Evolutionary conservation across 2,329 filamentous ascomycete species (phyloP).

Genomic region (Fusarium domesticum): DNA sequence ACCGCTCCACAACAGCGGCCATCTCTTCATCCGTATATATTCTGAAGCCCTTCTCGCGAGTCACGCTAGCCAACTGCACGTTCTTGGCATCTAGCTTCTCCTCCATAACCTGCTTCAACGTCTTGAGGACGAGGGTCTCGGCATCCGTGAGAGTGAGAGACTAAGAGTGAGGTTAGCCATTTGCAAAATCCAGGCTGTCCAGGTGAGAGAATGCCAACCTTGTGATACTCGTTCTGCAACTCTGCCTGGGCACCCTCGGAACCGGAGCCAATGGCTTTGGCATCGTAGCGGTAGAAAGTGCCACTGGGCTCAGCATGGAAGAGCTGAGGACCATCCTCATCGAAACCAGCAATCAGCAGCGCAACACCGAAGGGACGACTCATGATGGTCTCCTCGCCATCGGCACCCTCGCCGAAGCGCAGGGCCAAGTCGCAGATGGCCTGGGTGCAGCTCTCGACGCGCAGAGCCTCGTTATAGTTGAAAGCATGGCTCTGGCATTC

Average conservation of each 20-base stretch:
- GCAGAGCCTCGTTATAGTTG: constrained; percentile 93
- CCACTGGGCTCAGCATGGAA: constrained; percentile 98
- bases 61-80: constrained; percentile 95
- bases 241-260: constrained; percentile 97
- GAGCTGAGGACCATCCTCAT: constrained; percentile 94
- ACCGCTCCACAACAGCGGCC: constrained; percentile 83
- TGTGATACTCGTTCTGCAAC: constrained; percentile 98
- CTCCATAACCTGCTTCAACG: constrained; percentile 99
- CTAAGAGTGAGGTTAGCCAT: constrained; percentile 35
- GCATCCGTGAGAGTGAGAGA: constrained; percentile 90
- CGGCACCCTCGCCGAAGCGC: constrained; percentile 94
- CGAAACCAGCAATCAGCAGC: constrained; percentile 91
- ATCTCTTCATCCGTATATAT: constrained; percentile 99
- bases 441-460: constrained; percentile 97
- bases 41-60: constrained; percentile 95
- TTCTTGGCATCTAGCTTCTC: constrained; percentile 99
- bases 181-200: not conserved
- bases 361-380: constrained; percentile 95
- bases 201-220: constrained; percentile 45
- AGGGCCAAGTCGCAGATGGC: constrained; percentile 97
- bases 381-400: constrained; percentile 99
- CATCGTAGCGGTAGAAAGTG: constrained; percentile 98
- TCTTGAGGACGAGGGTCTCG: constrained; percentile 94
- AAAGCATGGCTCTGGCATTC: constrained; percentile 97
- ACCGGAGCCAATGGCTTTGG: constrained; percentile 96